These are phyloP conservation scores for Beauveria medogensis DNA, from an alignment of 2,329 filamentous ascomycete species.

Conservation along the genomic window DNA sequence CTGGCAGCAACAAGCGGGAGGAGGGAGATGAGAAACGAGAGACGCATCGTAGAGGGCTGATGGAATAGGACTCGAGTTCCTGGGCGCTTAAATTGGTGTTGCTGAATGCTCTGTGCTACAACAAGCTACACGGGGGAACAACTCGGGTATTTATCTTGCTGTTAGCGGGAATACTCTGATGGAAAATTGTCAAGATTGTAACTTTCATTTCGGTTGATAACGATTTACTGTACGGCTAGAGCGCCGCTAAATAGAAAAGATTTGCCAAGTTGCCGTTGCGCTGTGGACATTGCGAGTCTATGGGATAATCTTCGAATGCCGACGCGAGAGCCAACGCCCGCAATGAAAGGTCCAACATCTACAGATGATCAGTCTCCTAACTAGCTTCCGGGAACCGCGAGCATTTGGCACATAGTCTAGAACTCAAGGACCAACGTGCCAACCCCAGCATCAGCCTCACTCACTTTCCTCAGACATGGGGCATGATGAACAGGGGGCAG, in stretches of 20 bases:
- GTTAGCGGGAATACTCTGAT: not conserved
- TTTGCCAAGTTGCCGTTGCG: not conserved
- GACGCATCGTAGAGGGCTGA: not conserved
- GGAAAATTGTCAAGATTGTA: not conserved
- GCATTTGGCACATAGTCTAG: too few relatives aligned
- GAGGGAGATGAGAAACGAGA: constrained; percentile 1
- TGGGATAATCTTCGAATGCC: too few relatives aligned
- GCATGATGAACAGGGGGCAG: too few relatives aligned
- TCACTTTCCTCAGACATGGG: too few relatives aligned
- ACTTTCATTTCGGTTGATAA: not conserved
- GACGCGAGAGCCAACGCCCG: too few relatives aligned
- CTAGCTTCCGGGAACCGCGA: too few relatives aligned
- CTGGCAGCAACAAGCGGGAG: constrained; percentile 6
- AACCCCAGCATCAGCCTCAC: too few relatives aligned
- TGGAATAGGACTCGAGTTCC: not conserved
- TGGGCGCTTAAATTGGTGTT: too few relatives aligned
- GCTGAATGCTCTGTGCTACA: too few relatives aligned
- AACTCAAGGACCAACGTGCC: too few relatives aligned
- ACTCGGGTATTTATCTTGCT: not conserved
- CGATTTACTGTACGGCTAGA: not conserved
- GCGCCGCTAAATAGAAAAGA: not conserved
- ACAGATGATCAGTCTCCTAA: too few relatives aligned
- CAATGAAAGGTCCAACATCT: too few relatives aligned
- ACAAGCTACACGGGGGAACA: not conserved
- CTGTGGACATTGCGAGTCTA: not conserved